Evolutionary conservation across 208 protist genomes (phyloP).

Genomic region (Crithidia expoeki): DNA sequence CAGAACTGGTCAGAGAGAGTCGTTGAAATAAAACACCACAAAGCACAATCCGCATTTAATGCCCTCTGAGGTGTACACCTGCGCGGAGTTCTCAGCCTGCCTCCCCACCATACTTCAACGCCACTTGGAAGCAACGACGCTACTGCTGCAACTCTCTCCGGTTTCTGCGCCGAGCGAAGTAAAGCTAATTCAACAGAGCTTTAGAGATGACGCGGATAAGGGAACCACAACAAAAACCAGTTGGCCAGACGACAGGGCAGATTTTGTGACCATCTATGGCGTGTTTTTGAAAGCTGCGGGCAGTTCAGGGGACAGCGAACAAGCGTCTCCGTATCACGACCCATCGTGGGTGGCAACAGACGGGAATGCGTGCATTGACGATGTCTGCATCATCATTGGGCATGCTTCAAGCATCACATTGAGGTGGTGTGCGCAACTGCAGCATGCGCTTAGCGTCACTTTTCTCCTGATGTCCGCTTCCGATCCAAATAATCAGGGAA

Average conservation of each 20-base stretch:
- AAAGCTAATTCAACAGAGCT: neutral
- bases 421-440: constrained; percentile 64
- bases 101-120: constrained; percentile 9
- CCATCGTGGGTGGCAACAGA: neutral
- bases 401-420: constrained; percentile 31
- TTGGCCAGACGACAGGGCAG: neutral
- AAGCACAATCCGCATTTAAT: too few relatives aligned
- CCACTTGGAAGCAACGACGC: constrained; percentile 3
- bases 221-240: neutral
- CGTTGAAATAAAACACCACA: too few relatives aligned
- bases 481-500: neutral
- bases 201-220: too few relatives aligned
- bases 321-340: neutral
- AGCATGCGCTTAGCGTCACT: constrained; percentile 55
- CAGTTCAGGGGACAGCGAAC: neutral
- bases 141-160: constrained; percentile 20
- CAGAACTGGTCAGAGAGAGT: too few relatives aligned
- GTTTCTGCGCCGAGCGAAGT: neutral
- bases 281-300: neutral
- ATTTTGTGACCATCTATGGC: constrained; percentile 25
- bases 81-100: neutral
- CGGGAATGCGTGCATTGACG: neutral
- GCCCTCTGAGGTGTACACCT: constrained; percentile 16
- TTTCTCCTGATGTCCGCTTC: constrained; percentile 23
- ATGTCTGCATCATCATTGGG: neutral